Conservation (phyloP, 202 grass and related monocot genomes). For the Brachypodium distachyon region DNA sequence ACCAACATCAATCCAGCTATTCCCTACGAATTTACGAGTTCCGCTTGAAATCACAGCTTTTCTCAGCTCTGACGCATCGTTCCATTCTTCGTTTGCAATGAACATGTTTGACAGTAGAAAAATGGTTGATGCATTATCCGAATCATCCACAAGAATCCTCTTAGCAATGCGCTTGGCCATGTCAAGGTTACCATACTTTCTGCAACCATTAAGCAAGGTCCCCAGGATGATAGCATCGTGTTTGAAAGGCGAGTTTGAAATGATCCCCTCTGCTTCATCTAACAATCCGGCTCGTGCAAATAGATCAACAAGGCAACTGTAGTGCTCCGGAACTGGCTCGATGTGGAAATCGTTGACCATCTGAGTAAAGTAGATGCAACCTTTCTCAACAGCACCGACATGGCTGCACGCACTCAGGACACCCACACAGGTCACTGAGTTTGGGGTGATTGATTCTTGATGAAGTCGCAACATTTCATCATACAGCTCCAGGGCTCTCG, state of each 20-base stretch:
- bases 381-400: slow-evolving; percentile 23
- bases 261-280: neutral
- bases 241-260: neutral
- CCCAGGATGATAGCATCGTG: neutral
- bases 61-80: slow-evolving; percentile 12
- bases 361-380: slow-evolving; percentile 22
- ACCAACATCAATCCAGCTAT: slow-evolving; percentile 30
- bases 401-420: slow-evolving; percentile 34
- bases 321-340: slow-evolving; percentile 22
- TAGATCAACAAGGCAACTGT: slow-evolving; percentile 36
- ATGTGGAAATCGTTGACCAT: slow-evolving; percentile 28
- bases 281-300: slow-evolving; percentile 26
- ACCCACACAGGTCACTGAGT: slow-evolving; percentile 33
- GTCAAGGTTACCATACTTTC: slow-evolving; percentile 1
- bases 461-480: slow-evolving; percentile 26
- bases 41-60: slow-evolving; percentile 9
- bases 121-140: slow-evolving; percentile 11
- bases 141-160: slow-evolving; percentile 1
- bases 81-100: slow-evolving; percentile 21
- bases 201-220: slow-evolving; percentile 6
- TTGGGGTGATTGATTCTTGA: neutral
- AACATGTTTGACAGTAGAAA: slow-evolving; percentile 21
- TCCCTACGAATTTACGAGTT: slow-evolving; percentile 17
- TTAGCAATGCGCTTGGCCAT: slow-evolving; percentile 17
- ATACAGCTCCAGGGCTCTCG: slow-evolving; percentile 16